Evolutionary conservation across 768 basidiomycete genomes (phyloP).

Genomic region (Astraeus odoratus): DNA sequence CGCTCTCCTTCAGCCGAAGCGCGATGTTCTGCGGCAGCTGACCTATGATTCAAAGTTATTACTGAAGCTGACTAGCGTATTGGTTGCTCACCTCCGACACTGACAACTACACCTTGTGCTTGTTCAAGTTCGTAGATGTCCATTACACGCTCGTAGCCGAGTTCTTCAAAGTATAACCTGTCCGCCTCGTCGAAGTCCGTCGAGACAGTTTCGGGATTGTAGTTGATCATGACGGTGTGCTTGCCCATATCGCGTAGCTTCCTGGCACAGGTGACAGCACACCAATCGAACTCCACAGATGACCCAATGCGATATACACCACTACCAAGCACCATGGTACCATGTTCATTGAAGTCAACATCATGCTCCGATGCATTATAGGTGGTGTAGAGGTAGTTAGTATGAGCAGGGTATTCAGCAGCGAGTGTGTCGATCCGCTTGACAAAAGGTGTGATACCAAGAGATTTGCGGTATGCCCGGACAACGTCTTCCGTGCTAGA

Average conservation of each 20-base stretch:
- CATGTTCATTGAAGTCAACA: constrained; percentile 90
- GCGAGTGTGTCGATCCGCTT: constrained; percentile 99
- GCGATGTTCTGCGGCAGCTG: constrained; percentile 99
- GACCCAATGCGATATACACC: constrained; percentile 98
- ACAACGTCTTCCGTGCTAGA: constrained; percentile 68
- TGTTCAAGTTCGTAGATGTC: constrained; percentile 97
- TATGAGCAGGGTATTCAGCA: constrained; percentile 97
- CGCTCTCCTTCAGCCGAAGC: constrained; percentile 83
- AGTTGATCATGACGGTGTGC: constrained; percentile 98
- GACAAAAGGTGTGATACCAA: constrained; percentile 91
- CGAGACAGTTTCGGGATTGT: constrained; percentile 98
- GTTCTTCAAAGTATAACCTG: constrained; percentile 95
- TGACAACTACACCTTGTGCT: constrained; percentile 90
- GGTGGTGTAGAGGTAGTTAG: constrained; percentile 98
- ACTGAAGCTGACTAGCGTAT: constrained; percentile 1
- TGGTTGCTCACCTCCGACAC: constrained; percentile 74
- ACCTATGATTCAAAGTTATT: constrained; percentile 36
- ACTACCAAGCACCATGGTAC: constrained; percentile 98
- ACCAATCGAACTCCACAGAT: constrained; percentile 99
- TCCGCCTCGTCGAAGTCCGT: constrained; percentile 99
- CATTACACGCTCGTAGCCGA: constrained; percentile 98
- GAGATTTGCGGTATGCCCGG: constrained; percentile 78
- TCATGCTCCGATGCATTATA: constrained; percentile 97
- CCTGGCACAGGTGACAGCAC: constrained; percentile 97
- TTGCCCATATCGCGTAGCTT: constrained; percentile 89